These are phyloP conservation scores for Aspergillus neoniger DNA, from an alignment of 2,329 filamentous ascomycete genomes.

Conservation along the genomic window DNA sequence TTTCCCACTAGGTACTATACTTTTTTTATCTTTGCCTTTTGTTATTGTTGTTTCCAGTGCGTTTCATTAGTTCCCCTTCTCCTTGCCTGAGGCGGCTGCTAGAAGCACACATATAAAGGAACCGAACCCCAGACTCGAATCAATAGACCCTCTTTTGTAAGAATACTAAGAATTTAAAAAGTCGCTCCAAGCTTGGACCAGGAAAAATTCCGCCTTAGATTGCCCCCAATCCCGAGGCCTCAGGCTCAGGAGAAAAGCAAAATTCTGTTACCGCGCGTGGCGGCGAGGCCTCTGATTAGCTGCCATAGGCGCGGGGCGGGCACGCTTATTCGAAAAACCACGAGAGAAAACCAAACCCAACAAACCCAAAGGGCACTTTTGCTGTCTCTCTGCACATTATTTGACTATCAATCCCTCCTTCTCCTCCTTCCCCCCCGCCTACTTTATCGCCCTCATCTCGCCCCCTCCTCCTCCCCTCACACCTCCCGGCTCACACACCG, in stretches of 20 bases:
- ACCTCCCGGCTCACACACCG: slow-evolving; percentile 20
- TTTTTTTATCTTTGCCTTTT: too few species aligned
- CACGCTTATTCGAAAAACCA: slow-evolving; percentile 27
- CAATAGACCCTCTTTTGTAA: background rate
- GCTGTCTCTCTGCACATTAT: slow-evolving; percentile 16
- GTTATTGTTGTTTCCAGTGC: too few species aligned
- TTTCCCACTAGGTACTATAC: background rate
- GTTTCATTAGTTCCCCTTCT: background rate
- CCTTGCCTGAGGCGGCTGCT: background rate
- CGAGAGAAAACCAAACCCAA: slow-evolving; percentile 27
- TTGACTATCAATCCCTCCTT: slow-evolving; percentile 7
- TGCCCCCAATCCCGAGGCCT: background rate
- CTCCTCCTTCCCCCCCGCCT: slow-evolving; percentile 16
- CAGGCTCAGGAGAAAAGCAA: slow-evolving; percentile 13
- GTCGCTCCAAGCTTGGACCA: background rate
- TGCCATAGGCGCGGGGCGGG: slow-evolving; percentile 29
- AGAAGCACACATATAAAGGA: background rate
- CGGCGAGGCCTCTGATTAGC: slow-evolving; percentile 27
- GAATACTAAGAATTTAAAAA: background rate
- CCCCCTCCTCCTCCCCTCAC: slow-evolving; percentile 17
- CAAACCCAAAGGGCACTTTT: slow-evolving; percentile 25
- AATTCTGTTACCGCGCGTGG: slow-evolving; percentile 29
- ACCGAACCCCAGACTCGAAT: background rate
- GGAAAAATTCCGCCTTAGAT: background rate
- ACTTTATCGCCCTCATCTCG: slow-evolving; percentile 10